Percentiles rank a stretch among this genome's conserved stretches.
phyloP scores from a whole-genome alignment of 2,329 filamentous ascomycete genomes.

The Canariomyces notabilis region DNA sequence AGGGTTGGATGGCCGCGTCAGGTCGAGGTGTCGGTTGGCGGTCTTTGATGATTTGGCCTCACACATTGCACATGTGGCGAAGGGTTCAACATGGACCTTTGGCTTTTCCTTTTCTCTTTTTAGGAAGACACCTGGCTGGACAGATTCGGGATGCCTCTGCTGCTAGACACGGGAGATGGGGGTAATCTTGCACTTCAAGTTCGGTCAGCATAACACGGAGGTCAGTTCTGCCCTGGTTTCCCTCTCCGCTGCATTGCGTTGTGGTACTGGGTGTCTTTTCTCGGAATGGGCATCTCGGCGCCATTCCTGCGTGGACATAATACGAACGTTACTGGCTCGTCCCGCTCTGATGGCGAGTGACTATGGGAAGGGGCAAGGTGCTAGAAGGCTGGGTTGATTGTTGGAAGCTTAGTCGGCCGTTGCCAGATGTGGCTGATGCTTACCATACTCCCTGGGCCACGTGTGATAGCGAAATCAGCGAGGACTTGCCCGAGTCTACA shows the following conservation, averaged over 20 bases:
- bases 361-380: not conserved
- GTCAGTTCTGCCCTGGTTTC: not conserved
- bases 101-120: not conserved
- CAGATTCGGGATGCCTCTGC: not conserved
- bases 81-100: not conserved
- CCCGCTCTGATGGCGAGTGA: not conserved
- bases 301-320: not conserved
- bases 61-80: not conserved
- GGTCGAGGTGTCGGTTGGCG: constrained; percentile 6
- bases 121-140: not conserved
- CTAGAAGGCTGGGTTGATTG: not conserved
- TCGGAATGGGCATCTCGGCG: not conserved
- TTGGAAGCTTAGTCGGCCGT: not conserved
- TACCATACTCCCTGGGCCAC: not conserved
- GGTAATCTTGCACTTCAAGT: not conserved
- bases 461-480: not conserved
- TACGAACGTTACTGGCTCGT: no score
- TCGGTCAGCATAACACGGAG: not conserved
- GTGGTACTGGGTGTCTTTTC: not conserved
- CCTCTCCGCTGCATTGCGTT: not conserved
- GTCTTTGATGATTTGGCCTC: constrained; percentile 5
- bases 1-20: constrained; percentile 8
- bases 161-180: not conserved
- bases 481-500: not conserved
- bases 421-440: not conserved